phyloP scores from a whole-genome alignment of 805 yeast genomes.

The Ogataea siamensis region DNA sequence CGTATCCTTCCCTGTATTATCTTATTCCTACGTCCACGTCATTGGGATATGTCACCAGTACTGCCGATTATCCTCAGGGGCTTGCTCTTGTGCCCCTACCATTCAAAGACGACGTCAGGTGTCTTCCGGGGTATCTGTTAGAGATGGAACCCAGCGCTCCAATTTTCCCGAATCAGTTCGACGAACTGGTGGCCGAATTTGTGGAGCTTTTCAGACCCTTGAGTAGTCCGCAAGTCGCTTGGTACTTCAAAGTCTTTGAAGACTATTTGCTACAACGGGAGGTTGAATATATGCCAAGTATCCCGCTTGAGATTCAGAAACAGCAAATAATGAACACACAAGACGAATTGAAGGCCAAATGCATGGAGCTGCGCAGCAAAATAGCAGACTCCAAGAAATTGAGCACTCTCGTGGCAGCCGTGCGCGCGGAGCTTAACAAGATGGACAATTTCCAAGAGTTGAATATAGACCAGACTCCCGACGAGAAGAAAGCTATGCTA shows the following conservation, averaged over 20 bases:
- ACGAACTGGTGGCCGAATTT: slow-evolving; percentile 25
- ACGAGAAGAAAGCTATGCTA: slow-evolving; percentile 16
- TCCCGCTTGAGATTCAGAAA: slow-evolving; percentile 15
- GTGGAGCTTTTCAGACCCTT: slow-evolving; percentile 32
- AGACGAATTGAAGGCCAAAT: slow-evolving; percentile 23
- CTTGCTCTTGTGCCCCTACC: slow-evolving; percentile 70
- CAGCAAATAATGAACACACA: slow-evolving; percentile 19
- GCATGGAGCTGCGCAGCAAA: slow-evolving; percentile 15
- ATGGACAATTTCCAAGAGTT: slow-evolving; percentile 23
- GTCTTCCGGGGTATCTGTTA: slow-evolving; percentile 45
- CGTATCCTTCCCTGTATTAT: slow-evolving; percentile 58
- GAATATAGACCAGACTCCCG: slow-evolving; percentile 12
- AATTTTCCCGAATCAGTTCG: slow-evolving; percentile 22
- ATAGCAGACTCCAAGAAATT: slow-evolving; percentile 11
- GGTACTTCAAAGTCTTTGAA: slow-evolving; percentile 62
- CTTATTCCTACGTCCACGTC: slow-evolving; percentile 50
- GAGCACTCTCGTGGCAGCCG: slow-evolving; percentile 12
- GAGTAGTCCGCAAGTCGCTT: slow-evolving; percentile 63
- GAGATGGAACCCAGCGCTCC: slow-evolving; percentile 22
- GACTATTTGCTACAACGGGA: slow-evolving; percentile 63
- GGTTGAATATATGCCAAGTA: slow-evolving; percentile 18
- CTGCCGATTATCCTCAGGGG: slow-evolving; percentile 58
- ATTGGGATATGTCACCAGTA: slow-evolving; percentile 15
- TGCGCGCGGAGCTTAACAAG: slow-evolving; percentile 25
- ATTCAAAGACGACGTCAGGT: slow-evolving; percentile 70